Evolutionary conservation across 768 basidiomycete species (phyloP), one percentile per base, ranked within the genome.

Genomic region (Baorangia bicolor): DNA sequence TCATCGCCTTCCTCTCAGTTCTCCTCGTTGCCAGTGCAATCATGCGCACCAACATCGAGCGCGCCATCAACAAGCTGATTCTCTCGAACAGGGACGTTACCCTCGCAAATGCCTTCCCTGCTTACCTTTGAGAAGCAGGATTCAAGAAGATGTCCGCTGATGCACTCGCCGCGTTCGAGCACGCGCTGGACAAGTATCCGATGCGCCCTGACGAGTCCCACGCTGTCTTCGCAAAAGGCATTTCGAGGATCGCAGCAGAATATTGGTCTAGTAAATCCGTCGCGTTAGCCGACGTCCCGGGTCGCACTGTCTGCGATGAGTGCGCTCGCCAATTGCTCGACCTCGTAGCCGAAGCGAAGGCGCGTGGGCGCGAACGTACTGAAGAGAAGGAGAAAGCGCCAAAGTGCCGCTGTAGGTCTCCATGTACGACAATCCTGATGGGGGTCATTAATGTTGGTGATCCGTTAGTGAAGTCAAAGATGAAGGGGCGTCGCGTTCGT

Each of bases 101-200:
- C 14, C 53, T 59, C 30, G 25, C 37, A 14, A 53, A 63, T 38
- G 39, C 42, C 28, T 28, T 63, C n/a, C 50, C 39, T 23, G 57
- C 51, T 18, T 55, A 54, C 50, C 23, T 64, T 25, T 41, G 14
- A 31, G 48, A 42, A 23, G 63, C 56, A 44, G 63, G 63, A 10
- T 61, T 53, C 38, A 14, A 52, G 11, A 27, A 45, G n/a, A 25
- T 54, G 33, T 39, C 27, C 31, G 14, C 35, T 38, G 63, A 65
- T 1, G 59, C 54, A 10, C 42, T 58, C 51, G 14, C n/a, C 44
- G 40, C 51, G 14, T 61, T 64, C 14, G 59, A 64, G 34, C 53
- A 53, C n/a, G 59, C 63, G 9, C 21, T 55, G 43, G 57, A 62
- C 25, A 62, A 65, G 57, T 59, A 53, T 52, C 60, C 52, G 2